Base-by-base conservation (phyloP, 2,329 filamentous ascomycete species). In the Akanthomyces uredinophilus region DNA sequence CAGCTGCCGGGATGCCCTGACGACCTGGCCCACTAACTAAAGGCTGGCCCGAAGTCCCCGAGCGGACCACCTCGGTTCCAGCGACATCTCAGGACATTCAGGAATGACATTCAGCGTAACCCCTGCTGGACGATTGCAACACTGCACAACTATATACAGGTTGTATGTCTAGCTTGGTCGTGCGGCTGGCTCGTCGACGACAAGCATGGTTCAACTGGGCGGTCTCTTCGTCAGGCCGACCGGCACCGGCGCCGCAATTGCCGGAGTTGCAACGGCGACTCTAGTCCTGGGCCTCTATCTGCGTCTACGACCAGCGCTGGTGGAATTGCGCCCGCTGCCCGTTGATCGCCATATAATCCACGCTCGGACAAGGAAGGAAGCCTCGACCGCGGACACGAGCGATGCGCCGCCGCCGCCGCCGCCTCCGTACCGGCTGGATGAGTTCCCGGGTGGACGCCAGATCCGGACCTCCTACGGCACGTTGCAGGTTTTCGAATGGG, bases 401-500 rank as follows among this genome's bases (percentile, higher is more conserved):
- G 43, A 68, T 70, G 32, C n/a, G 35, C 27, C 27, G 35, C 22
- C 47, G 24, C 71, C n/a, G 35, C 27, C 27, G 35, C 22, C 47
- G 24, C 71, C 82, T 7, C 82, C 86, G 2, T 92, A 95, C 72
- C 89, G 89, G 1, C 85, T 85, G 3, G 82, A 91, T 72, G 82
- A 83, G 18, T 81, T 93, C 16, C 89, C 89, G 0, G 88, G 90
- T 7, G 84, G 78, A 0, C 82, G 90, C 63, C 85, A 92, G 70
- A 85, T 95, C 18, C 71, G 78, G 14, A 88, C 86, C 4, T 85
- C 87, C 6, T 92, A 91, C 70, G 91, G 91, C 18, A 84, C 77
- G 5, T 83, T 91, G 64, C 79, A 87, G 51, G 87, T 91, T 3
- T 94, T 92, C 71, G 92, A 96, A 78, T 95, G 88, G 83, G 92